Base-by-base conservation (phyloP, 805 yeast species). In the Kazachstania psychrophila region DNA sequence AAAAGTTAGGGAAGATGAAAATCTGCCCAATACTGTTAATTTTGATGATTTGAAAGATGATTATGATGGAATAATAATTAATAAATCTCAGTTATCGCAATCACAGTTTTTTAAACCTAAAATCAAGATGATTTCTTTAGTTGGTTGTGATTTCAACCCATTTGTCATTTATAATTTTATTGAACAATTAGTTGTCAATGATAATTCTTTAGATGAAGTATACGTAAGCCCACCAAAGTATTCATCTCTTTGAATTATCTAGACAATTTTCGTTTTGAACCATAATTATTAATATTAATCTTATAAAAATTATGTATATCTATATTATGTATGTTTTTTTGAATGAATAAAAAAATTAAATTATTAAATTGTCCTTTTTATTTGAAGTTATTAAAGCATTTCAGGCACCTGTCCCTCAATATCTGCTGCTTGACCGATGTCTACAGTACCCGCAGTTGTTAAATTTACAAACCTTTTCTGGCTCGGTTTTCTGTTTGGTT, bases 71-170 rank as follows among this genome's bases (percentile, higher is more conserved):
- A 26, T 24, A 13, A 12, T 36, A 6, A 12, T 36, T 11, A 30
- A 31, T 25, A 30, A 29, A 16, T 25, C 34, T 2, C 12, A 17
- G 4, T 22, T 28, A 6, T n/a, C n/a, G n/a, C 23, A 23, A 23
- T 34, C 32, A 7, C 32, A 38, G 41, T 28, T 33, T 22, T 6
- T 14, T 4, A 36, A 31, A 11, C 56, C 56, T 0, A 45, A 48
- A 14, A 48, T 54, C 9, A 53, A 54, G 34, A 50, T 60, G 36
- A 43, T 54, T 4, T 65, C 72, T 0, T 41, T 68, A 12, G 59
- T 64, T 14, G 65, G 62, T 20, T 64, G 68, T 22, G 66, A 64
- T 38, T 45, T 60, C 13, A 69, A 67, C 0, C 66, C 69, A 0
- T 34, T 69, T 13, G 52, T 66, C 2, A 58, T 72, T 31, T 66